Conservation (phyloP, 768 basidiomycete species). For the Ephemerocybe angulata region DNA sequence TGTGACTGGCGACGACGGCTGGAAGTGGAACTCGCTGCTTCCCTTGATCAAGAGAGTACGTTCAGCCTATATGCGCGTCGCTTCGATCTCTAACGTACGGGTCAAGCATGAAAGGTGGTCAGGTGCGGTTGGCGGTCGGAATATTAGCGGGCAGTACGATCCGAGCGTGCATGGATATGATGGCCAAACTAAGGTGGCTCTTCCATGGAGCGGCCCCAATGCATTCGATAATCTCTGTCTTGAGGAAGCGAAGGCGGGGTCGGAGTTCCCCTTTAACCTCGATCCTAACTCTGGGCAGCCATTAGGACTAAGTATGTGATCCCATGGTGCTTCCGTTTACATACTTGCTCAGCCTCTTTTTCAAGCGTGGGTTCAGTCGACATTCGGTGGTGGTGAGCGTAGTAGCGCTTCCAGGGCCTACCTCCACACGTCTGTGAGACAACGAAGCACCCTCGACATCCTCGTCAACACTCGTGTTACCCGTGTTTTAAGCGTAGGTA, state of each 20-base stretch:
- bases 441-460: not conserved
- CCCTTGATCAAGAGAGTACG: not conserved
- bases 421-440: not conserved
- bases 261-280: slow-evolving; percentile 37
- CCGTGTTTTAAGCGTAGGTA: not conserved
- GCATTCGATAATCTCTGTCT: slow-evolving; percentile 28
- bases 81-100: not conserved
- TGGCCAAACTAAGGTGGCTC: slow-evolving; percentile 29
- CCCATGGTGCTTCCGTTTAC: not conserved
- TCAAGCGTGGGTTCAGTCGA: slow-evolving; percentile 19
- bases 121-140: slow-evolving; percentile 34
- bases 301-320: slow-evolving; percentile 35
- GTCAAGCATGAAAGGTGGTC: slow-evolving; percentile 34
- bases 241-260: slow-evolving; percentile 22
- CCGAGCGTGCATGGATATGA: slow-evolving; percentile 32
- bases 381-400: slow-evolving; percentile 16
- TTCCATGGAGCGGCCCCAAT: slow-evolving; percentile 29
- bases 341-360: not conserved
- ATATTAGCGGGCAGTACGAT: slow-evolving; percentile 33
- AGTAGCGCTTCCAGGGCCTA: slow-evolving; percentile 18
- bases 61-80: not conserved
- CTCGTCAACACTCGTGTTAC: not conserved
- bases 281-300: slow-evolving; percentile 42
- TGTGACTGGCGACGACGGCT: slow-evolving; percentile 4
- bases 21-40: not conserved